phyloP scores from a whole-genome alignment of 2,329 filamentous ascomycete species.

The Pseudocercospora crystallina region DNA sequence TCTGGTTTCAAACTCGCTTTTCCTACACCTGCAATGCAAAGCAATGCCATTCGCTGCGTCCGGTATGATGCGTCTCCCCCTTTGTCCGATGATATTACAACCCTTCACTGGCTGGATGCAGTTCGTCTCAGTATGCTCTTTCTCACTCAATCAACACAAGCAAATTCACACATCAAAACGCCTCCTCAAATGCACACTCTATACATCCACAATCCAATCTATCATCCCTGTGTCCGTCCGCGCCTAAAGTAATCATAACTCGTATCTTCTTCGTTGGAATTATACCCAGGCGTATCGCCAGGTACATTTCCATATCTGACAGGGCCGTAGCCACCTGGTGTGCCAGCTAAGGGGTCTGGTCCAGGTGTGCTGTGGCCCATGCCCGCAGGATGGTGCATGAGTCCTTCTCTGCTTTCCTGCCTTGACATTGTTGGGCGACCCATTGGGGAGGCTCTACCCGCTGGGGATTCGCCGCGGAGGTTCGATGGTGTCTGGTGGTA shows the following conservation, averaged over 20 bases:
- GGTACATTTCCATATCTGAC: constrained; percentile 25
- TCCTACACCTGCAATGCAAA: too few species aligned
- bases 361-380: constrained; percentile 21
- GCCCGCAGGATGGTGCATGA: constrained; percentile 17
- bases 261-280: constrained; percentile 33
- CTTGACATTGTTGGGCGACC: constrained; percentile 8
- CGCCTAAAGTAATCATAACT: constrained; percentile 43
- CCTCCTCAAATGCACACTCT: too few species aligned
- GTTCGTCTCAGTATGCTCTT: neutral
- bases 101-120: too few species aligned
- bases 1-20: too few species aligned
- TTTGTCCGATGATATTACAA: too few species aligned
- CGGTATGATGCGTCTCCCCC: too few species aligned
- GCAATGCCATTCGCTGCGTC: too few species aligned
- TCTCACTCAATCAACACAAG: neutral
- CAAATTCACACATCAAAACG: neutral
- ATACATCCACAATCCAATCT: neutral
- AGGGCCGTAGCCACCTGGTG: constrained; percentile 31
- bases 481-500: constrained; percentile 48
- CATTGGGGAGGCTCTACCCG: constrained; percentile 27
- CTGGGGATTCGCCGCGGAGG: constrained; percentile 45
- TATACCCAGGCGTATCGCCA: constrained; percentile 31
- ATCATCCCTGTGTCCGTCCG: constrained; percentile 21
- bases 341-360: constrained; percentile 2
- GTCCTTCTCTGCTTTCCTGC: constrained; percentile 26